Base-by-base conservation (phyloP, 345 rosid species). In the Populus nigra region DNA sequence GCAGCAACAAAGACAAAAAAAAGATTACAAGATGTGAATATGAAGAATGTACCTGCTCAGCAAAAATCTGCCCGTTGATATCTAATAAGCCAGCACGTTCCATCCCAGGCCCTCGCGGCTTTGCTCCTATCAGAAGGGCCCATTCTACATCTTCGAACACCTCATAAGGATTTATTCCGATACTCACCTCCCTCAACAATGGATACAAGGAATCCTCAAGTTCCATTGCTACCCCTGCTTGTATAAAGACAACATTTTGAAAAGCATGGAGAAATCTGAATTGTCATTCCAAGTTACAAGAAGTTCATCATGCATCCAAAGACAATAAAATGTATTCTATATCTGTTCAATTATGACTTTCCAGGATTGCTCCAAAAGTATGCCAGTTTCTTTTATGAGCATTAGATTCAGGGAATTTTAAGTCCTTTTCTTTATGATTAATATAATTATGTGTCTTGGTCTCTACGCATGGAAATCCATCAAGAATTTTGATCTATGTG, bases 91-190 rank as follows among this genome's bases (percentile, higher is more conserved):
- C 92, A 68, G 99, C 99, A 80, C 97, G 91, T 82, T 93, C 99
- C 93, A 96, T 86, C 75, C 99, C 98, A 73, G 97, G 99, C 8
- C 99, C 99, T 82, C 99, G 94, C 63, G 99, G 99, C 87, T 93
- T 96, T 68, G 99, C 99, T 65, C 98, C 99, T 61, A 96, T 96
- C 73, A 96, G 79, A 76, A 96, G 91, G 86, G 98, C 98, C 99
- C 98, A 96, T 76, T 93, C 93, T 22, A 88, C 98, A 84, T 96
- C 99, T 88, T 92, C 89, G 75, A 92, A 96, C 69, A 96, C 85
- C 74, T 96, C 99, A 59, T 91, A 88, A 63, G 99, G 87, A 81
- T 90, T 73, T 47, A 90, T 92, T 78, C 99, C 93, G 25, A 96
- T 93, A 69, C 82, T 87, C 78, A 96, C 99, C 83, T 96, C 97